Conservation (phyloP, 371 early-diverging fungal genomes). For the Dipsacomyces acuminosporus region DNA sequence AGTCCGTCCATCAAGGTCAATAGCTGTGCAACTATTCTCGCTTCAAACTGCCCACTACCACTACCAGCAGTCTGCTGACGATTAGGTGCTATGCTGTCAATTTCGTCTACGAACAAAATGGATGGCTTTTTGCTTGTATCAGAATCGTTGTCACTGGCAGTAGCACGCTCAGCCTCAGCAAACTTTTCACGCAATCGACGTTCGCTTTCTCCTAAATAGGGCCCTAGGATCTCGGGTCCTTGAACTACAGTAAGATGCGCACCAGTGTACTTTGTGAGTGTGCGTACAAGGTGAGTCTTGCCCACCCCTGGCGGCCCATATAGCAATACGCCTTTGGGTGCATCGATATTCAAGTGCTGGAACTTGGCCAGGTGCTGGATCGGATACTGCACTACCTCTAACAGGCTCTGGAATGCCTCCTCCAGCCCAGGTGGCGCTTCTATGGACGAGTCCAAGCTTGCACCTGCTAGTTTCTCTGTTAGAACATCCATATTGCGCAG, state of each 20-base stretch:
- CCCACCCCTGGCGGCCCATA: conserved; percentile 97
- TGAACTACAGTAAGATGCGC: conserved; percentile 60
- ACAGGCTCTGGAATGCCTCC: conserved; percentile 59
- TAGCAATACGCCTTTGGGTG: conserved; percentile 84
- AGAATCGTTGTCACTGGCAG: conserved; percentile 38
- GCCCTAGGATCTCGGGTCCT: conserved; percentile 89
- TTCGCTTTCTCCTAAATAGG: conserved; percentile 95
- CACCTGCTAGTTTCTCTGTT: not conserved
- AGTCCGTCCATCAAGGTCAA: conserved; percentile 97
- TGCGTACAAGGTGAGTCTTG: conserved; percentile 78
- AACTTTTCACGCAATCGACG: conserved; percentile 78
- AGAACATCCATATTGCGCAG: not conserved
- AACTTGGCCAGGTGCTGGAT: conserved; percentile 64
- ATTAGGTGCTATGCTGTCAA: conserved; percentile 56
- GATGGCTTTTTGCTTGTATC: conserved; percentile 52
- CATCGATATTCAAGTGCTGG: conserved; percentile 63
- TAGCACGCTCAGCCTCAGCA: conserved; percentile 56
- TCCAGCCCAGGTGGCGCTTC: conserved; percentile 53
- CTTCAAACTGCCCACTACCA: conserved; percentile 59
- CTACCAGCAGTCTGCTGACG: conserved; percentile 5
- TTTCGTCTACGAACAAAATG: conserved; percentile 98
- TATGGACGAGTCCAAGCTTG: not conserved
- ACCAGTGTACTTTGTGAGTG: conserved; percentile 56
- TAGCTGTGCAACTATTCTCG: conserved; percentile 93
- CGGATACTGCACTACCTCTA: conserved; percentile 77